These are phyloP conservation scores for Amaranthus tricolor DNA, from an alignment of 179 eudicot genomes.

Conservation along the genomic window DNA sequence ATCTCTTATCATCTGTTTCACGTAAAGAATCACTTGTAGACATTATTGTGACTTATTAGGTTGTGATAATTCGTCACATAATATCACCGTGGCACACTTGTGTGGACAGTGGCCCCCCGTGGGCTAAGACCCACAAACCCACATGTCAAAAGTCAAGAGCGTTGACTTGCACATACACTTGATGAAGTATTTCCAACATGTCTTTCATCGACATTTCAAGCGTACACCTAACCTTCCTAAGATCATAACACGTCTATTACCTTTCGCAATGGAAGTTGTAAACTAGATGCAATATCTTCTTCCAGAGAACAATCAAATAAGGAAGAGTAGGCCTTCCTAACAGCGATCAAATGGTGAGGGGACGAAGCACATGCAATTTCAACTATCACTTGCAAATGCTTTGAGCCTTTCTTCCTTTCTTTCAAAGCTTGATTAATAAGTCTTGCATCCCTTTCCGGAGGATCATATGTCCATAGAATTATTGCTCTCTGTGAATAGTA, in stretches of 20 bases:
- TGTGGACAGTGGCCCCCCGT: too few relatives aligned
- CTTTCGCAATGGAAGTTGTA: slow-evolving; percentile 59
- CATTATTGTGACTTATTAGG: too few relatives aligned
- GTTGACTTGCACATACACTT: too few relatives aligned
- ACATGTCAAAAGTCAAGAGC: too few relatives aligned
- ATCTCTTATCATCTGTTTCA: neutral
- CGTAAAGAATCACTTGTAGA: neutral
- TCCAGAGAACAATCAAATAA: slow-evolving; percentile 70
- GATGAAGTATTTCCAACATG: neutral
- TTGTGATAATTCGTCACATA: too few relatives aligned
- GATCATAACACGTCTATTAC: slow-evolving; percentile 21
- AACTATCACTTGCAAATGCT: slow-evolving; percentile 58
- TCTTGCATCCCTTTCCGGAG: slow-evolving; percentile 76
- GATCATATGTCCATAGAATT: slow-evolving; percentile 64
- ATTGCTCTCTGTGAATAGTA: slow-evolving; percentile 56
- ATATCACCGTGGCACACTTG: too few relatives aligned
- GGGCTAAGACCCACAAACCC: too few relatives aligned
- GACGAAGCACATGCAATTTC: slow-evolving; percentile 78
- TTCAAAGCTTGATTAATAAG: slow-evolving; percentile 56
- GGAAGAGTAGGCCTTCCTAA: slow-evolving; percentile 63
- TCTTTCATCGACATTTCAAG: neutral
- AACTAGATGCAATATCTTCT: slow-evolving; percentile 56
- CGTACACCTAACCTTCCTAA: neutral
- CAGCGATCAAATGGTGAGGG: slow-evolving; percentile 66
- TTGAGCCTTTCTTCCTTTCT: slow-evolving; percentile 37